Evolutionary conservation across 1,284 basidiomycete species (phyloP), one percentile per base, ranked within the genome.

Genomic region (Microbotryum intermedium): DNA sequence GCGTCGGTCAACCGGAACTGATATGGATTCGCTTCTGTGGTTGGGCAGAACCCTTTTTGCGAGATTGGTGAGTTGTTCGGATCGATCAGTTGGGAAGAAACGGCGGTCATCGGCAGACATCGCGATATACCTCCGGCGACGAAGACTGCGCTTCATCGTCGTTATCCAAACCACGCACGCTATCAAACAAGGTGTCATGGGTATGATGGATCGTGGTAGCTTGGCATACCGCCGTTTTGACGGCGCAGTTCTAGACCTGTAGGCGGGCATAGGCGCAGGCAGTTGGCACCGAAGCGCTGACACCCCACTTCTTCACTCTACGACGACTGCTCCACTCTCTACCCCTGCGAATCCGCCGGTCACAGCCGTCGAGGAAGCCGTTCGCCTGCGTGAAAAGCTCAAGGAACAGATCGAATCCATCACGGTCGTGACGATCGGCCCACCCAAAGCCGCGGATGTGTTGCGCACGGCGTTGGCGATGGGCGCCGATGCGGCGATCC

Each of bases 401-500:
- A 78, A 78, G 70, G 84, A 85, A 65, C 78, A 79, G 20, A 83
- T 94, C 68, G 84, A 86, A 70, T 85, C 84, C 57, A 95, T 97
- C 73, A 90, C 88, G 52, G 91, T 88, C 54, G 82, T 97, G 49
- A 89, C 92, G 16, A 90, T 97, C 64, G 95, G 95, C 6, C 90
- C 92, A 1, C 76, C 92, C 11, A 98, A 98, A 75, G 80, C 90
- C 1, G 73, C 83, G 48, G 95, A 98, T 74, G 92, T 88, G 4
- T 83, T 98, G 45, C 88, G 94, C 60, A 97, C 93, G 0, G 94
- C 92, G 0, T 84, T 98, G 42, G 94, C 95, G 26, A 97, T 98
- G 89, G 94, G 94, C 50, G 95, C 94, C 16, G 94, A 99, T 79
- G 79, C 85, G 18, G 93, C 84, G 57, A 85, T 97, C 69, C 93